Conservation (phyloP, 192 early-diverging fungal genomes). For the Haplosporangium gracile region DNA sequence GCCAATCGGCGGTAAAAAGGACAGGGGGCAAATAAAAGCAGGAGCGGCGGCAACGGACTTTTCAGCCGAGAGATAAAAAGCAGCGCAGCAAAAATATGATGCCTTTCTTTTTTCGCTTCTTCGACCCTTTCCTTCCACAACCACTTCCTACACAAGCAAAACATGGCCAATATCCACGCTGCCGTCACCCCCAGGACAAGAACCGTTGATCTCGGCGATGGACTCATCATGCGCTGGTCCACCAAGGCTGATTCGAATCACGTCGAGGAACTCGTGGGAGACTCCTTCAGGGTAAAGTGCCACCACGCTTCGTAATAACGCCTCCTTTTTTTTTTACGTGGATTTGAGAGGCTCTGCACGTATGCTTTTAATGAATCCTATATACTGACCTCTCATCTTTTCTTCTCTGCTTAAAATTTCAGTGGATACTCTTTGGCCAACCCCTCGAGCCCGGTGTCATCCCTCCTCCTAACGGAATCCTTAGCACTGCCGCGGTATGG, state of each 20-base stretch:
- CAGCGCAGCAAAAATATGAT: not conserved
- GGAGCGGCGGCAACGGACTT: no score
- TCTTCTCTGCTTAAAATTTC: not conserved
- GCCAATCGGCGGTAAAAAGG: no score
- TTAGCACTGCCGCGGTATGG: constrained; percentile 10
- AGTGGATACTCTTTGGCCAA: constrained; percentile 3
- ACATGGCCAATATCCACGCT: not conserved
- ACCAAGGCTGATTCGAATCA: constrained; percentile 19
- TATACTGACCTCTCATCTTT: not conserved
- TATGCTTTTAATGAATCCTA: not conserved
- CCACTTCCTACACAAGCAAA: not conserved
- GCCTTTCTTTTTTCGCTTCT: not conserved
- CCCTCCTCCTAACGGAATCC: constrained; percentile 11
- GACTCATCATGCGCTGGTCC: constrained; percentile 49
- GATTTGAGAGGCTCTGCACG: no score
- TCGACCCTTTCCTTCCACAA: not conserved
- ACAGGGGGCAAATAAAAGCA: no score
- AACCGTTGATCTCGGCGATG: constrained; percentile 25
- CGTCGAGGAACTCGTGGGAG: constrained; percentile 10
- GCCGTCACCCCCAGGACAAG: constrained; percentile 3
- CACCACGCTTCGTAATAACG: not conserved
- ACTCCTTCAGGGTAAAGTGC: constrained; percentile 28
- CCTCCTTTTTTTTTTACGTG: not conserved
- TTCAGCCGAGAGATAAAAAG: not conserved
- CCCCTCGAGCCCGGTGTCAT: not conserved